Evolutionary conservation across 768 basidiomycete genomes (phyloP), one percentile per base, ranked within the genome.

Genomic region (Suillus cothurnatus): DNA sequence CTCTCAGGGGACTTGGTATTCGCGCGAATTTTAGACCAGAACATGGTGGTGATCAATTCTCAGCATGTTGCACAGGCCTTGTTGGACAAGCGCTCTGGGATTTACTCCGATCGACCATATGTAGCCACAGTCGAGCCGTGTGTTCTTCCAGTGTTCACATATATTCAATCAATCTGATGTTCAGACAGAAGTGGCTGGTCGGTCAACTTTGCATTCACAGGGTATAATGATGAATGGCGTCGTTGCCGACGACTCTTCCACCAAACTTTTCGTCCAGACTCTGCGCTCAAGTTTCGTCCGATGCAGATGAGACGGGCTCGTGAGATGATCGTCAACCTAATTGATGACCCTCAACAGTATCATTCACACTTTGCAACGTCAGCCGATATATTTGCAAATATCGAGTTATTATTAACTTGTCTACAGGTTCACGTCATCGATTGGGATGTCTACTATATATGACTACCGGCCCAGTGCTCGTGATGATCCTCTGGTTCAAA

Each of bases 191-290:
- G 15, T 65, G 64, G 61, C 17, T 62, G 61, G 61, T 43, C 28
- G 3, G 2, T 47, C 59, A n/a, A 26, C 52, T 65, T 65, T 39
- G 38, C 2, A 32, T 34, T 65, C 50, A 31, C 7, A 32, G 17
- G 14, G 2, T 65, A 62, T 62, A 26, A 38, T 12, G 63, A 64
- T 8, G 39, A 64, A 26, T 64, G 58, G 61, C 77, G 78, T 45
- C 68, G 69, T 17, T 77, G 75, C 64, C 71, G 80, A 47, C 73
- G 75, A 55, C 63, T 71, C 36, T 80, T 81, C 62, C 76, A 78
- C 65, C 77, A 80, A 58, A 77, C 76, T 61, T 80, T 81, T 64
- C 76, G 79, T 57, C 67, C 74, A 14, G 75, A 75, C 11, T 67
- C 78, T 57, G 61, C 70, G 19, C 6, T 47, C 12, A 65, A 63